phyloP scores from a whole-genome alignment of 2,329 filamentous ascomycete species.

The Bertia moriformis region DNA sequence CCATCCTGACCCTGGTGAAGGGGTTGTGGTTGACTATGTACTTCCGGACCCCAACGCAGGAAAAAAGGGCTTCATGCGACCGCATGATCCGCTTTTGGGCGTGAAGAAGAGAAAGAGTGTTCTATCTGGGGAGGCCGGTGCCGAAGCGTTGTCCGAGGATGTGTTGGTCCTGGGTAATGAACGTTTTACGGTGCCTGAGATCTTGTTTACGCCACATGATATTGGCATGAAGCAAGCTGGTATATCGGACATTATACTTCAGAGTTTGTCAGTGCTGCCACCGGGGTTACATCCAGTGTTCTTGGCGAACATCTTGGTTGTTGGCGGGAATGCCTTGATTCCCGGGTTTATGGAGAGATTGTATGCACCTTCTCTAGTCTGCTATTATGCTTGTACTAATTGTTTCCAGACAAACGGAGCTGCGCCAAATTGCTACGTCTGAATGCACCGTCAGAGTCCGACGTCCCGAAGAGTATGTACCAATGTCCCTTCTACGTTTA shows the following conservation, averaged over 20 bases:
- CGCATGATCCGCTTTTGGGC: constrained; percentile 13
- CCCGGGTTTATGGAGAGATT: constrained; percentile 45
- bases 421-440: constrained; percentile 31
- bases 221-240: constrained; percentile 49
- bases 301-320: constrained; percentile 46
- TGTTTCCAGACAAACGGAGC: constrained; percentile 19
- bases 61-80: constrained; percentile 4
- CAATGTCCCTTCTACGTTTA: too few relatives aligned
- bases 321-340: constrained; percentile 47
- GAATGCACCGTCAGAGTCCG: constrained; percentile 36
- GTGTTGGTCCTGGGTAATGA: constrained; percentile 50
- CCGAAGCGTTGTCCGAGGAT: constrained; percentile 33
- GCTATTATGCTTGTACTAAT: background rate
- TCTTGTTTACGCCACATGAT: constrained; percentile 48
- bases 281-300: constrained; percentile 40
- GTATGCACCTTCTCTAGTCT: too few relatives aligned
- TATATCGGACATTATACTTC: constrained; percentile 41
- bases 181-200: constrained; percentile 48
- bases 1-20: background rate
- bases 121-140: background rate
- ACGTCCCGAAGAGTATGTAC: constrained; percentile 22
- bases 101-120: constrained; percentile 1
- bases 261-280: constrained; percentile 40
- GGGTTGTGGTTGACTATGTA: constrained; percentile 47
- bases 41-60: constrained; percentile 31